Base-by-base conservation (phyloP, 1,284 basidiomycete genomes). In the Tilletia caries region DNA sequence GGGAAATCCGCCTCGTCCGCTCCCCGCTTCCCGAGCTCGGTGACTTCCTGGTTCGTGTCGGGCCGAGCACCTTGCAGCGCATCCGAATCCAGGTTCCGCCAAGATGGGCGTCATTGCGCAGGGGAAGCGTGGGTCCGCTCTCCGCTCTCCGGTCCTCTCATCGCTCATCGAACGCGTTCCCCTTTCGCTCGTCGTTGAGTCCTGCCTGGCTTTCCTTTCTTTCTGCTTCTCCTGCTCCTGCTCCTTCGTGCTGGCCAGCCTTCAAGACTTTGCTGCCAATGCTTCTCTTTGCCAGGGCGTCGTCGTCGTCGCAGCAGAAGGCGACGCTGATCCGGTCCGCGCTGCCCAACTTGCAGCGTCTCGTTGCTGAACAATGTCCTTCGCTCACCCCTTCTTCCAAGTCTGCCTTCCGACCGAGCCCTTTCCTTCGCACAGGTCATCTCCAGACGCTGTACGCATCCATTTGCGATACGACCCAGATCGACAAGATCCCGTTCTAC, bases 371-470 rank as follows among this genome's bases (percentile, higher is more conserved):
- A 13, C 29, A 66, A 10, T 66, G 65, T 27, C 65, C 65, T 6
- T 66, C 65, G 12, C 29, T 66, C 65, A 41, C 10, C 37, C 37
- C 37, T 41, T 23, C 32, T 8, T 52, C 65, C 32, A n/a, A 37
- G 13, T 50, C 65, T 13, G 25, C 23, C 60, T 66, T 50, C 33
- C 65, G 65, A 41, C 32, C 65, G 12, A 66, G 41, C n/a, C 76
- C 76, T 3, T 74, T 72, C 71, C 75, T 82, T 29, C 73, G 80
- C 1, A 67, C 75, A 1, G 82, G 82, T 1, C 79, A 81, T 29
- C 64, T 81, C 8, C 82, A 83, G 67, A 83, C 82, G 23, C 69
- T 83, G 68, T 83, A 76, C 52, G 75, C 75, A 1, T 76, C 76
- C 10, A 54, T 75, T 0, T 79, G 67, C 48, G 72, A 81, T 68